Percentiles rank a stretch among this genome's conserved stretches.
These are phyloP conservation scores for Zizania latifolia DNA, from an alignment of 176 grass and related monocot genomes.

Conservation along the genomic window DNA sequence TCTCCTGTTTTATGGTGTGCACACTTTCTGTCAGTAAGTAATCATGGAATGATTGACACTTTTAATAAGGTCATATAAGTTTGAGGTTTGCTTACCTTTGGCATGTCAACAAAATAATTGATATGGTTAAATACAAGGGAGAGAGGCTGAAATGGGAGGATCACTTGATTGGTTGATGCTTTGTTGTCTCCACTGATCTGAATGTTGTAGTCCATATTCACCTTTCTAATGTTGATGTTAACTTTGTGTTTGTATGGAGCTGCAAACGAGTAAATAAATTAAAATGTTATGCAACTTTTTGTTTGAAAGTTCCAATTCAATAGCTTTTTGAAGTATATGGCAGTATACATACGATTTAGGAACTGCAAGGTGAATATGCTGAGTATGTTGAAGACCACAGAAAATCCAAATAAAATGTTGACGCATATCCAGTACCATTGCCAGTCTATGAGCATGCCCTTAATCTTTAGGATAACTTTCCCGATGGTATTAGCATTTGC, in stretches of 20 bases:
- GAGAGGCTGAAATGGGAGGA: constrained; percentile 54
- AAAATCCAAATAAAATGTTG: constrained; percentile 44
- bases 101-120: constrained; percentile 72
- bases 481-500: constrained; percentile 44
- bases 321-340: neutral
- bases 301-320: neutral
- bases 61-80: too few relatives aligned
- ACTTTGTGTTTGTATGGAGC: constrained; percentile 45
- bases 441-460: constrained; percentile 50
- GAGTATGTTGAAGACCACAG: constrained; percentile 60
- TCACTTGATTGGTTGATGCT: constrained; percentile 22
- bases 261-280: too few relatives aligned
- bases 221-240: constrained; percentile 16
- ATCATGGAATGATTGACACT: too few relatives aligned
- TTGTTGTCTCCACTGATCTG: neutral
- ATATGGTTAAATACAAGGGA: constrained; percentile 67
- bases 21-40: too few relatives aligned
- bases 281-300: too few relatives aligned
- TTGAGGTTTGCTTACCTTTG: constrained; percentile 68
- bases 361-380: constrained; percentile 51
- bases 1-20: constrained; percentile 50
- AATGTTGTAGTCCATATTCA: constrained; percentile 1
- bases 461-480: constrained; percentile 54
- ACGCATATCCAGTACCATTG: constrained; percentile 77
- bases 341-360: constrained; percentile 47